phyloP scores from a whole-genome alignment of 257 asterid genomes.

The Haberlea rhodopensis region DNA sequence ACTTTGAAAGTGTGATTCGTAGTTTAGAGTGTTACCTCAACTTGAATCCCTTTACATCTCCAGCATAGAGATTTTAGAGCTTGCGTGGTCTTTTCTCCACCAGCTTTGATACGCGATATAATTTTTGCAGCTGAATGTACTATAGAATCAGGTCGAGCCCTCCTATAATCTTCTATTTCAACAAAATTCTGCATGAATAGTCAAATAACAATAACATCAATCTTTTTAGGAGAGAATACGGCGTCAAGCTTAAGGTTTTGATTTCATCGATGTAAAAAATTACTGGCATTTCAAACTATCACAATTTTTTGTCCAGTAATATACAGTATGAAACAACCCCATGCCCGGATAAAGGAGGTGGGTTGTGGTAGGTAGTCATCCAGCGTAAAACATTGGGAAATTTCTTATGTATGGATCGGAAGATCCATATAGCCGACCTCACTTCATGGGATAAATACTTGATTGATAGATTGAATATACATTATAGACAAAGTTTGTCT shows the following conservation, averaged over 20 bases:
- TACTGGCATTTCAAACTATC: background rate
- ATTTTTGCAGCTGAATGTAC: slow-evolving; percentile 93
- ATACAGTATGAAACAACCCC: background rate
- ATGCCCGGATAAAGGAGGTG: no score
- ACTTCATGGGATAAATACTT: no score
- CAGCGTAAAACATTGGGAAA: no score
- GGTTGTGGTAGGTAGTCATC: no score
- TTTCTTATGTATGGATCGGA: no score
- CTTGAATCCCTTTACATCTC: slow-evolving; percentile 96
- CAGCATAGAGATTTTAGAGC: slow-evolving; percentile 92
- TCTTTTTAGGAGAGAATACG: background rate
- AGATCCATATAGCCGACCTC: no score
- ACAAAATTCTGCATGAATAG: slow-evolving; percentile 58
- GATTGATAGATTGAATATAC: no score
- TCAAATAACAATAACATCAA: slow-evolving; percentile 18
- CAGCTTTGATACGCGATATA: slow-evolving; percentile 79
- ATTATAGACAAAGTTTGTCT: no score
- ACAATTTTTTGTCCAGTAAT: background rate
- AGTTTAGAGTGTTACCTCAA: slow-evolving; percentile 57
- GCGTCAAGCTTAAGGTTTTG: background rate
- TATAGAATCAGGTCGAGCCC: slow-evolving; percentile 89
- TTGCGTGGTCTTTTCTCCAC: slow-evolving; percentile 87
- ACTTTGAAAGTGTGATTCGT: background rate
- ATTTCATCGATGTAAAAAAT: background rate
- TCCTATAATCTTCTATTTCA: slow-evolving; percentile 77